These are phyloP conservation scores for Talaromyces sp. DNA, from an alignment of 2,329 filamentous ascomycete species.

Conservation along the genomic window DNA sequence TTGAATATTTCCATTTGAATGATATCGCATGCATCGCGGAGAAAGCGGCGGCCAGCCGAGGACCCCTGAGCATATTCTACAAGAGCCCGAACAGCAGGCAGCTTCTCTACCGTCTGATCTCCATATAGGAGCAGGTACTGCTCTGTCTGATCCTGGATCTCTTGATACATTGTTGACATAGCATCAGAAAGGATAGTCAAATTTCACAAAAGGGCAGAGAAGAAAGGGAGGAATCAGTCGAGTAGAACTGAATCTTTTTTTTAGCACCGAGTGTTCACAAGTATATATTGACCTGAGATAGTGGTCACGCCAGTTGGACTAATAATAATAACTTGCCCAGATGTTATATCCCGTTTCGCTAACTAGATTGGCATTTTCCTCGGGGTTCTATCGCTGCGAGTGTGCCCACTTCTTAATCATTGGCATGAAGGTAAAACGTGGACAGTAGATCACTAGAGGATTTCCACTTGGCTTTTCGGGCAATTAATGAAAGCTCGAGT, in stretches of 20 bases:
- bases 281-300: neutral
- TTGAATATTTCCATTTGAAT: neutral
- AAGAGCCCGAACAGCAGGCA: constrained; percentile 1
- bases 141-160: neutral
- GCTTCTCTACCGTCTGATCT: constrained; percentile 8
- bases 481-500: neutral
- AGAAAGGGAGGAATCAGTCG: neutral
- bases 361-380: neutral
- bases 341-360: neutral
- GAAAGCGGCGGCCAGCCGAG: neutral
- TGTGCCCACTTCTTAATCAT: neutral
- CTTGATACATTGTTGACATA: neutral
- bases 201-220: neutral
- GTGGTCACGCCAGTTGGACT: neutral
- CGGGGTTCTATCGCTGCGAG: neutral
- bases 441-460: neutral
- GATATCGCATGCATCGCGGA: constrained; percentile 3
- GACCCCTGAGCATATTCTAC: neutral
- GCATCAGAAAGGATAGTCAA: neutral
- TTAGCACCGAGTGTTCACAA: neutral
- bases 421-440: neutral
- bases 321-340: neutral
- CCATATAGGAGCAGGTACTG: constrained; percentile 2
- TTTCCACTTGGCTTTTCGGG: neutral
- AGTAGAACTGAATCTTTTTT: neutral